Conservation (phyloP, 2,329 filamentous ascomycete species). For the Trichoderma harzianum region DNA sequence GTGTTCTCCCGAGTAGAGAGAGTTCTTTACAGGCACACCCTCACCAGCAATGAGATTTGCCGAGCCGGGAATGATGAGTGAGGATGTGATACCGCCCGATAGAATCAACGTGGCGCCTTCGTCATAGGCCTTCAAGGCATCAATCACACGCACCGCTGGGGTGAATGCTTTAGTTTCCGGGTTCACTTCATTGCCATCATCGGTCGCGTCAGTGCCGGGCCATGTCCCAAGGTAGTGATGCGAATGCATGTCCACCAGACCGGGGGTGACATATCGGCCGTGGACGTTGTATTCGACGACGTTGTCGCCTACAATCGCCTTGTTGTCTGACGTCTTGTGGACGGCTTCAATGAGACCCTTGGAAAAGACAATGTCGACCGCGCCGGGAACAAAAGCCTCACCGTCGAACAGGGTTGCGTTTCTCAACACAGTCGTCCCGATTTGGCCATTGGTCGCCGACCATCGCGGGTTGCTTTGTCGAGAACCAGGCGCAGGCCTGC, state of each 20-base stretch:
- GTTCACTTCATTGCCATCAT: conserved; percentile 38
- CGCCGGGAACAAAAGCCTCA: conserved; percentile 29
- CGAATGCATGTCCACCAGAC: conserved; percentile 45
- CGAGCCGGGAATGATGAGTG: conserved; percentile 44
- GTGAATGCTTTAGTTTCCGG: conserved; percentile 20
- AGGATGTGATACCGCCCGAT: conserved; percentile 44
- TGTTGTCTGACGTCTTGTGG: conserved; percentile 9
- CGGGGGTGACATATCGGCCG: conserved; percentile 42
- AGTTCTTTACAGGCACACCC: conserved; percentile 41
- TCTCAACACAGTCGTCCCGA: conserved; percentile 34
- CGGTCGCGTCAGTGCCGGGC: conserved; percentile 30
- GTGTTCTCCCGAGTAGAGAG: conserved; percentile 31
- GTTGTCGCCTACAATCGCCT: conserved; percentile 11
- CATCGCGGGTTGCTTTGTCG: conserved; percentile 37
- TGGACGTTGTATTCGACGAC: conserved; percentile 30
- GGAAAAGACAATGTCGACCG: conserved; percentile 31
- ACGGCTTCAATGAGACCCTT: conserved; percentile 11
- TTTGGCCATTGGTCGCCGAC: conserved; percentile 38
- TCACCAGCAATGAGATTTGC: conserved; percentile 46
- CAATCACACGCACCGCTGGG: conserved; percentile 20
- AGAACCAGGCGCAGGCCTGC: background rate
- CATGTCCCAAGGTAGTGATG: conserved; percentile 37
- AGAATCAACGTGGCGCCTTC: conserved; percentile 36
- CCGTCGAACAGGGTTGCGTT: conserved; percentile 45
- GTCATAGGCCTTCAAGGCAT: conserved; percentile 43